Base-by-base conservation (phyloP, 2,329 filamentous ascomycete genomes). In the Calonectria hongkongensis region DNA sequence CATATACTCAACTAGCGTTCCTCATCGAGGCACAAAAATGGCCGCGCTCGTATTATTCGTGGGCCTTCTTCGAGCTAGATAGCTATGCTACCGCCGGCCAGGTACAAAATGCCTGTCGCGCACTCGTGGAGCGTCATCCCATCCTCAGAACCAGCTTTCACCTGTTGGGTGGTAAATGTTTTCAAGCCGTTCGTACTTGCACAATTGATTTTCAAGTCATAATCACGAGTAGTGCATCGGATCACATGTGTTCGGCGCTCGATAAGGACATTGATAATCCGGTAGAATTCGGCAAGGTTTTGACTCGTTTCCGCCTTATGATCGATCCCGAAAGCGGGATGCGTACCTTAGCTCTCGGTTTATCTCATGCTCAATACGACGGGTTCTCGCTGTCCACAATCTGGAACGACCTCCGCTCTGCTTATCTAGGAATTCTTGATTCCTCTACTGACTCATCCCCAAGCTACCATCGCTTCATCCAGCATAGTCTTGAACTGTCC, bases 81-180 rank as follows among this genome's bases (percentile, higher is more conserved):
- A 39, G 25, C 8, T 6, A 16, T 13, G 2, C 33, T 3, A 12
- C n/a, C 2, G n/a, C 9, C 4, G 15, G 4, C 2, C 9, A 16
- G 25, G 51, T 58, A 5, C 10, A 39, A 36, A 25, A 25, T 13
- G 30, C 54, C 9, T 58, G 54, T 3, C 10, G n/a, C 4, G 18
- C n/a, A 16, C 33, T 58, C 2, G 33, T 33, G 5, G 13, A 25
- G 2, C 33, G 54, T 9, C 30, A 58, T 27, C 33, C 54, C 2
- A 58, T 58, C 5, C 54, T 58, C n/a, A 25, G 54, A 27, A 39
- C 54, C 6, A 58, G 54, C 12, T 58, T 58, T 33, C 54, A 58
- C 12, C n/a, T 58, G 7, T 4, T 27, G 5, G 10, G 18, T 6
- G 33, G 33, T 0, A 41, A 58, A 41, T 58, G 54, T 10, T 58